Evolutionary conservation across 352 stramenopile genomes (phyloP), one percentile per base, ranked within the genome.

Genomic region (Phytophthora kernoviae): DNA sequence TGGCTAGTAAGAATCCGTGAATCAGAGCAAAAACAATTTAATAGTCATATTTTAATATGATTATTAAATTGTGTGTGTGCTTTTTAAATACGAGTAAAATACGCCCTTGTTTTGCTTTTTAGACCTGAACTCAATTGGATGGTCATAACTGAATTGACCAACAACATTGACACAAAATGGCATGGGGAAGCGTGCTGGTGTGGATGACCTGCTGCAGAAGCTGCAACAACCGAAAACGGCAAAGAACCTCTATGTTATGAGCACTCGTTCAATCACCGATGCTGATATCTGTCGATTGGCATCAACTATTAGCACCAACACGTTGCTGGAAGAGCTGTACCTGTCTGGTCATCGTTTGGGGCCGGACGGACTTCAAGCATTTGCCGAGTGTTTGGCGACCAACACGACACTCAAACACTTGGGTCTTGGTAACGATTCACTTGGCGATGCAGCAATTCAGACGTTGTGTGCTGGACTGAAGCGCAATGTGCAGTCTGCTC

Each of bases 201-300:
- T 92, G 27, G 78, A 90, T n/a, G 83, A 94, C 53, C 57, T 93
- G 63, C 70, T 92, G 42, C 62, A 82, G 68, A 82, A 79, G 52
- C 67, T 93, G 33, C 59, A 70, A 48, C 74, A 90, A 62, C 72
- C 81, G 0, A 76, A 73, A 47, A 92, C 85, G 4, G 64, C 65
- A 42, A 84, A 77, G 52, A 86, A 61, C 48, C 79, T 94, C 33
- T 93, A 82, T 61, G 79, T 94, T 36, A 77, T 94, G 34, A 82
- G 76, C 65, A 88, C 79, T 20, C 83, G 83, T 50, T 85, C 79
- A 34, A 62, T 94, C 44, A 74, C 66, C 8, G 77, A 90, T 32
- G 42, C 58, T 8, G 85, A 94, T 44, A 60, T 79, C 17, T 63
- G 68, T 17, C 62, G 67, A 17, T 70, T 94, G 33, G 83, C 81